Evolutionary conservation across 495 filamentous ascomycete genomes (phyloP), one percentile per base, ranked within the genome.

Genomic region (Tetracladium marchalianum): DNA sequence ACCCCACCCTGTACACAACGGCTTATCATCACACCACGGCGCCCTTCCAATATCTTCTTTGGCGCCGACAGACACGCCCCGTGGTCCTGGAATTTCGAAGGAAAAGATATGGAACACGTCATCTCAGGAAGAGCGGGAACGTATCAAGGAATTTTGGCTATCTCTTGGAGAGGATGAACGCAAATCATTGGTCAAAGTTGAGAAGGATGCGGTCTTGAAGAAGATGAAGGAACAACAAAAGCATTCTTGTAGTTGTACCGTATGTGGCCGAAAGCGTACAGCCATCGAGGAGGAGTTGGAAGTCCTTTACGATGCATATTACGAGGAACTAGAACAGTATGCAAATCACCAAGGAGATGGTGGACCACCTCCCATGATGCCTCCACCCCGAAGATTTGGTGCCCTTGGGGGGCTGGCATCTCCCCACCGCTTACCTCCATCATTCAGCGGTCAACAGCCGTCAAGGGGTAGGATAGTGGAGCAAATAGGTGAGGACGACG

Each of bases 191-290:
- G 90, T 99, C 51, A 95, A 95, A 63, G 89, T 99, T 10, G 92
- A 99, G 66, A 99, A 99, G 61, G 89, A 97, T 66, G 92, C 93
- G 5, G 92, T 99, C 1, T 66, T 99, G 43, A 85, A 85, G 54
- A 99, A 99, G 68, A 99, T 99, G 92, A 98, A 99, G 68, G 93
- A 99, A 63, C 92, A 99, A 66, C 92, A 99, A 63, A 97, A 96
- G 65, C 92, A 97, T 60, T 97, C 92, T 3, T 99, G 92, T 67
- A 95, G 89, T 59, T 99, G 92, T 57, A 94, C 86, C 5, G 90
- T 97, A 34, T 99, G 92, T 68, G 92, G 92, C 41, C 78, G 92
- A 52, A 99, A 97, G 66, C 79, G 92, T 38, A 95, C 85, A 7
- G 92, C 92, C 8, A 99, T 99, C 56, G 92, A 99, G 64, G 92